Evolutionary conservation across 345 rosid species (phyloP).

Genomic region (Pugionium dolabratum): DNA sequence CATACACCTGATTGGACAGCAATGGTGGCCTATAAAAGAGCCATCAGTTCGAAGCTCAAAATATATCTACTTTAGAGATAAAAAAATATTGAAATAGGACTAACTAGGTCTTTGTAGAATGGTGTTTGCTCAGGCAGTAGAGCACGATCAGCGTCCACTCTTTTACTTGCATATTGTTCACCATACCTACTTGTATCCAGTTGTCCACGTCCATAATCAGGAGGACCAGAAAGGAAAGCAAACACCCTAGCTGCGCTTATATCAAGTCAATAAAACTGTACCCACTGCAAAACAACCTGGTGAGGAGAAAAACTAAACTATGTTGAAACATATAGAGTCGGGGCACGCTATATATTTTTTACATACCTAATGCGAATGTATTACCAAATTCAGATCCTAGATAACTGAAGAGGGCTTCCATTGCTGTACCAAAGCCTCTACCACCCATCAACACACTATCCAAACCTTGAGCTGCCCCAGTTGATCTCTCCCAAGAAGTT

Average conservation of each 20-base stretch:
- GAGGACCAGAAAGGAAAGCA: conserved; percentile 96
- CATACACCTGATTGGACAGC: conserved; percentile 99
- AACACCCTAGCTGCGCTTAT: conserved; percentile 85
- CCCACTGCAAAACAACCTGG: too few species aligned
- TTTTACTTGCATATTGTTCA: conserved; percentile 97
- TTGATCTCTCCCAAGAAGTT: conserved; percentile 92
- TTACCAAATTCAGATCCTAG: conserved; percentile 95
- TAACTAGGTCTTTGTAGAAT: conserved; percentile 92
- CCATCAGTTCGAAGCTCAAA: conserved; percentile 42
- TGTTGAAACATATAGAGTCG: conserved; percentile 2
- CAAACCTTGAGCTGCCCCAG: conserved; percentile 72
- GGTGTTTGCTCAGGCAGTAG: conserved; percentile 98
- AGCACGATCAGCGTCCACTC: conserved; percentile 99
- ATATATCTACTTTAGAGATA: conserved; percentile 18
- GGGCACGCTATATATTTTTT: conserved; percentile 28
- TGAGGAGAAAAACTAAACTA: conserved; percentile 21
- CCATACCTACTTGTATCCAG: conserved; percentile 96
- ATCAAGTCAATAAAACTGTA: conserved; percentile 28
- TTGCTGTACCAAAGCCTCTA: conserved; percentile 94
- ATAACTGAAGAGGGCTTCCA: conserved; percentile 91
- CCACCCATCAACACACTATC: conserved; percentile 96
- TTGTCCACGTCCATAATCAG: conserved; percentile 99
- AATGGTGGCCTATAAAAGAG: conserved; percentile 75
- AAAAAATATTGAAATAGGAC: conserved; percentile 26
- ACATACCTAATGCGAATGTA: conserved; percentile 88